phyloP scores from a whole-genome alignment of 2,329 filamentous ascomycete species.

The Westerdykella sp. region DNA sequence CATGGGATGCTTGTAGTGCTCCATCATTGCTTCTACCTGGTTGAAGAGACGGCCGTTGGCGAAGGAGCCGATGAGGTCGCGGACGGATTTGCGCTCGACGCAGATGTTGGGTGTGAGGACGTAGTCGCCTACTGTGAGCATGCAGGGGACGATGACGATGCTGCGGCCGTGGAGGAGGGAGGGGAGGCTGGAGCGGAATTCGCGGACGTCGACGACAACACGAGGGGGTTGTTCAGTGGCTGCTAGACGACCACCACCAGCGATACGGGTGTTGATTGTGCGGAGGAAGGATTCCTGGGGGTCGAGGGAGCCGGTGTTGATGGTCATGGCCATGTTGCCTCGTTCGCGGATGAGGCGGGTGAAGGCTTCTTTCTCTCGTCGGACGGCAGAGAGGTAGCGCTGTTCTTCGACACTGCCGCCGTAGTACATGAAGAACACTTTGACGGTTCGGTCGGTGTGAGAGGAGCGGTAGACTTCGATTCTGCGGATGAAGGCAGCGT shows the following conservation, averaged over 20 bases:
- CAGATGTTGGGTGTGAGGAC: constrained; percentile 86
- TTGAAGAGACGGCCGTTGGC: constrained; percentile 85
- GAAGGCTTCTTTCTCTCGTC: constrained; percentile 95
- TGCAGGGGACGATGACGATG: constrained; percentile 86
- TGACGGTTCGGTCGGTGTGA: constrained; percentile 79
- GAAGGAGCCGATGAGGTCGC: constrained; percentile 86
- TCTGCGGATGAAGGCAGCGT: constrained; percentile 85
- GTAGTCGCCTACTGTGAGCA: constrained; percentile 95
- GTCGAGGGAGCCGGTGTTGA: constrained; percentile 66
- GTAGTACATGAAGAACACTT: constrained; percentile 97
- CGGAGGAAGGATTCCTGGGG: constrained; percentile 88
- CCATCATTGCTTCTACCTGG: constrained; percentile 90
- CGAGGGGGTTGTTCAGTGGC: constrained; percentile 83
- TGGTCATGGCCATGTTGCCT: constrained; percentile 82
- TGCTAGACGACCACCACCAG: constrained; percentile 76
- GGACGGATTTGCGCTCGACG: constrained; percentile 88
- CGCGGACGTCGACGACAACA: constrained; percentile 90
- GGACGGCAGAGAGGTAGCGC: constrained; percentile 78
- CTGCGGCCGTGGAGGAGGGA: constrained; percentile 84
- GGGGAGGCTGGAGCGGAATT: constrained; percentile 88
- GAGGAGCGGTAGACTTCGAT: constrained; percentile 96
- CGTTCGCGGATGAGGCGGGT: constrained; percentile 92
- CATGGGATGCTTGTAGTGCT: constrained; percentile 84
- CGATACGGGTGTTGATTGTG: constrained; percentile 94
- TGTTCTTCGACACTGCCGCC: constrained; percentile 93